Base-by-base conservation (phyloP, 257 asterid species). In the Ehretia macrophylla region DNA sequence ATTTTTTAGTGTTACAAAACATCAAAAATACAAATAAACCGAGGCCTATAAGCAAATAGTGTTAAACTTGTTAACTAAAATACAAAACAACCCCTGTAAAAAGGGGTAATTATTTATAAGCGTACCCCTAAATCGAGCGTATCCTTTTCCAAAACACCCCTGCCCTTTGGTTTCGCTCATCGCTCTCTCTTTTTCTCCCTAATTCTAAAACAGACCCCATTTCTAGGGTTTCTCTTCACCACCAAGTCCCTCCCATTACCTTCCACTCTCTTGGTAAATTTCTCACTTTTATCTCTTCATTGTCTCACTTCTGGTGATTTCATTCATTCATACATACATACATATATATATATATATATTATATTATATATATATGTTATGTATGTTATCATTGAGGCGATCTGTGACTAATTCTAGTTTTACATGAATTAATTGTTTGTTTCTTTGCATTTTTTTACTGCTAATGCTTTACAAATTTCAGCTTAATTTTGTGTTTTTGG, bases 161-260 rank as follows among this genome's bases (percentile, higher is more conserved):
- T 27, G 12, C 3, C 32, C 20, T 49, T 40, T 32, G 11, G 53
- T 56, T 49, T 61, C 60, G 20, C 52, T 14, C 17, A 19, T 32
- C 45, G 32, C 58, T 52, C 73, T 32, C 61, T 39, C 38, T 3
- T 77, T 67, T 72, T 69, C 32, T 49, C 58, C 73, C 75, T 73
- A 85, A 71, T 79, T 71, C 66, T 52, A 77, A 62, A 79, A 72
- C 75, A 49, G 59, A 72, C 89, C 90, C 79, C 59, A 69, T 52
- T 70, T 77, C 81, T 79, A 78, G 91, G 89, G 84, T 77, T 80
- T 72, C 68, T 52, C 1, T 58, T 17, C 37, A 45, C 58, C 47
- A 42, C 47, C 47, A 42, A 42, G 47, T 42, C 47, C 47, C 47
- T 42, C 35, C 35, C 47, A 10, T 46, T 10, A 32, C 14, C 49